Evolutionary conservation across 257 asterid species (phyloP), one percentile per base, ranked within the genome.

Genomic region (Przewalskia tangutica): DNA sequence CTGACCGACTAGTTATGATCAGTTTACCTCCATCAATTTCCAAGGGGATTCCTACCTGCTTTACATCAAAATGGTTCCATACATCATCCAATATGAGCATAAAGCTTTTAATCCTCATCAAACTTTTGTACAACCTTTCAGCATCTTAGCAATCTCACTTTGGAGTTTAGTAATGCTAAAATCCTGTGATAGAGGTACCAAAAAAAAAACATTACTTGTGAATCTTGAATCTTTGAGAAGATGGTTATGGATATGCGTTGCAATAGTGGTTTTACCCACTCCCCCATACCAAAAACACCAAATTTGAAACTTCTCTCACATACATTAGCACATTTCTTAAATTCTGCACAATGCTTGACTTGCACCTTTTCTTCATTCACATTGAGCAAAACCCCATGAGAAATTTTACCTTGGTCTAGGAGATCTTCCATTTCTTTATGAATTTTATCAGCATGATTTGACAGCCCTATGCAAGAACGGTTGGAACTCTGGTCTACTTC

Each of bases 21-120:
- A 85, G 13, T 11, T 67, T 68, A 51, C 85, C 65, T 48, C 84
- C 84, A 13, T 40, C 64, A 17, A 7, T 48, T 16, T 68, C 77
- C 23, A 20, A 34, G 9, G 77, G 83, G 32, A 20, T 63, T 5
- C 84, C 84, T 16, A 77, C 59, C 56, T 81, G 77, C 11, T 7
- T 23, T 65, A 67, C 23, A n/a, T 66, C 70, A 13, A 84, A 63
- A 13, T 0, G 13, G 23, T 34, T 58, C 84, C 82, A 63, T 46
- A 81, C 82, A 55, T 81, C 85, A 84, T 81, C 84, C 9, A 84
- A 60, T 76, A 84, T 77, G 63, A 84, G n/a, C 1, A 84, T 42
- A 73, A 36, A 36, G 6, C 23, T 62, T 44, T 40, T 71, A 23
- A 7, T 53, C 4, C 68, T 18, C 64, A 58, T 18, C 40, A 81